These are phyloP conservation scores for Penicillium sp. DNA, from an alignment of 2,329 filamentous ascomycete species.

Conservation along the genomic window DNA sequence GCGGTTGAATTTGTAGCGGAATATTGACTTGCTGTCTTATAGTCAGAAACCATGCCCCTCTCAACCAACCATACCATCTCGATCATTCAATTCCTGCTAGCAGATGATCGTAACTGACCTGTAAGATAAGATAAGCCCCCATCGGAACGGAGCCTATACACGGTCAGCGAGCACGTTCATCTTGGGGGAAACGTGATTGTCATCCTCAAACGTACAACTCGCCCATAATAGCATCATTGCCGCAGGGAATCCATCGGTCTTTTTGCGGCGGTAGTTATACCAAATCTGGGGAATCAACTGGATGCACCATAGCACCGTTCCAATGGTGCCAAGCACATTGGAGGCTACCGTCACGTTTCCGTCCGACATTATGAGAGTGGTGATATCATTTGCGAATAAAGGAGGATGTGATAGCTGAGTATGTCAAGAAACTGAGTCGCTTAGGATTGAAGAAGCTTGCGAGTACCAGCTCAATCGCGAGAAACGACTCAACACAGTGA, in stretches of 20 bases:
- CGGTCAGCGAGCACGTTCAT: conserved; percentile 2
- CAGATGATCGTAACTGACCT: conserved; percentile 41
- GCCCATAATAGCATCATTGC: conserved; percentile 70
- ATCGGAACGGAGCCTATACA: conserved; percentile 54
- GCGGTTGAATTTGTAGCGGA: conserved; percentile 61
- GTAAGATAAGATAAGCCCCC: conserved; percentile 59
- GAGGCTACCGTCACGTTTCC: conserved; percentile 42
- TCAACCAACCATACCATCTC: background rate
- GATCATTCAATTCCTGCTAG: background rate
- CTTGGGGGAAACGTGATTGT: no score
- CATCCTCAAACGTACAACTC: conserved; percentile 49
- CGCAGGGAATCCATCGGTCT: conserved; percentile 65
- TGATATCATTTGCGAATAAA: background rate
- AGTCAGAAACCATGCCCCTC: background rate
- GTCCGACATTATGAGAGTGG: conserved; percentile 11
- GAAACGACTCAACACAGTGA: no score
- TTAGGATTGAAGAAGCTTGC: background rate
- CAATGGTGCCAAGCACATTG: conserved; percentile 50
- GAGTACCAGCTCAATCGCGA: background rate
- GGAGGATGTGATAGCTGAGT: background rate
- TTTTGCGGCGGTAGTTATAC: conserved; percentile 66
- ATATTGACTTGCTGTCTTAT: conserved; percentile 60
- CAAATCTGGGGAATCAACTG: conserved; percentile 59
- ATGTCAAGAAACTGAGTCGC: background rate
- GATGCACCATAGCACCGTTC: conserved; percentile 50